These are phyloP conservation scores for Solanum corneliomulleri DNA, from an alignment of 257 asterid genomes.

Conservation along the genomic window DNA sequence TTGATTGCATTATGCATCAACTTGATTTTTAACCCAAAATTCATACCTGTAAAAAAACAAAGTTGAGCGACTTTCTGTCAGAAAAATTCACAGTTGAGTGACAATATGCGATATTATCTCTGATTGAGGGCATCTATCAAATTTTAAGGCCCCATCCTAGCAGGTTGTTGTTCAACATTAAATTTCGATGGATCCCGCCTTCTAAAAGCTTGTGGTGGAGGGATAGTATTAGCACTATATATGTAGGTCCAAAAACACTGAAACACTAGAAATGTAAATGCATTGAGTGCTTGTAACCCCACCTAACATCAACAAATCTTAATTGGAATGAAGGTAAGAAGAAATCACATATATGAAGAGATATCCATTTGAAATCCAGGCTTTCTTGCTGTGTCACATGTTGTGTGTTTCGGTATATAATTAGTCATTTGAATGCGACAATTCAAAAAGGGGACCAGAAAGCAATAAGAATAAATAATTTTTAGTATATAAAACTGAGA, in stretches of 20 bases:
- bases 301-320: neutral
- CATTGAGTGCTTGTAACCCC: neutral
- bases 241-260: neutral
- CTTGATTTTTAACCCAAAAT: too few relatives aligned
- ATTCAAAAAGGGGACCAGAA: slow-evolving; percentile 21
- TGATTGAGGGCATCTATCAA: neutral
- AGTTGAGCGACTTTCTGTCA: too few relatives aligned
- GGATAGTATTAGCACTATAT: neutral
- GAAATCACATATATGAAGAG: neutral
- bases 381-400: slow-evolving; percentile 37
- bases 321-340: neutral
- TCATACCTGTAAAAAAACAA: too few relatives aligned
- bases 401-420: slow-evolving; percentile 18
- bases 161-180: neutral
- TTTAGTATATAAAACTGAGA: neutral
- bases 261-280: neutral
- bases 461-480: neutral
- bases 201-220: neutral
- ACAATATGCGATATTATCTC: too few relatives aligned
- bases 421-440: slow-evolving; percentile 19
- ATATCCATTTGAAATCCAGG: slow-evolving; percentile 14
- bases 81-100: neutral
- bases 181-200: neutral
- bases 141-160: neutral
- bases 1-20: neutral